A percentile compares a stretch with the other conserved stretches of the same genome.
These are phyloP conservation scores for Cryptosporidium parvum DNA, from an alignment of 169 alveolate genomes.

Conservation along the genomic window DNA sequence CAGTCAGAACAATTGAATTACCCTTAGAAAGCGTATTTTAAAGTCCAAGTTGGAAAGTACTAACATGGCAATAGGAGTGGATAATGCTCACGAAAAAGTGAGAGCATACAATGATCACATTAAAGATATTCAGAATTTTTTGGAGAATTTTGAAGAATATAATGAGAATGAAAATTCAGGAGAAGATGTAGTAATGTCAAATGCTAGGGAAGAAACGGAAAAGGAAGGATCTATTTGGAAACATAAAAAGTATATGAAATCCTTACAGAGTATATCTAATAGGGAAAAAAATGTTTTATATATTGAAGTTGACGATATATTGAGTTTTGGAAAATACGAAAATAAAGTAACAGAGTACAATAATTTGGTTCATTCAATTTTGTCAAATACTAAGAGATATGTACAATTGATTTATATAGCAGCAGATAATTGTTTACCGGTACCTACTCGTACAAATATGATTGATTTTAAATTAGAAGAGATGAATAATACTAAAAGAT, in stretches of 20 bases:
- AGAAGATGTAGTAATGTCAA: background rate
- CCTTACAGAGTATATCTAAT: conserved; percentile 67
- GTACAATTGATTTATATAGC: conserved; percentile 75
- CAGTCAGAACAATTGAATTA: background rate
- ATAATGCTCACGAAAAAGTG: conserved; percentile 73
- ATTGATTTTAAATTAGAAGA: conserved; percentile 44
- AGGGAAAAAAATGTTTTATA: background rate
- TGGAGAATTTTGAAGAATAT: conserved; percentile 58
- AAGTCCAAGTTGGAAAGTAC: background rate
- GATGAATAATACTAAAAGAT: conserved; percentile 50
- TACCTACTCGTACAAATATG: conserved; percentile 1
- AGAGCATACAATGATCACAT: conserved; percentile 62
- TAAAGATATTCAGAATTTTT: conserved; percentile 17
- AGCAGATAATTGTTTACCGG: conserved; percentile 54
- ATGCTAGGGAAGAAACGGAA: background rate
- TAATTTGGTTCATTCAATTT: conserved; percentile 46
- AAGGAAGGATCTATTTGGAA: conserved; percentile 26
- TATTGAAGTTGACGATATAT: conserved; percentile 58
- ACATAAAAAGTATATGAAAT: conserved; percentile 54
- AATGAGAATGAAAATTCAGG: background rate
- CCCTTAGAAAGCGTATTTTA: background rate
- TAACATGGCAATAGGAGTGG: conserved; percentile 42
- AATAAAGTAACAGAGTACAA: conserved; percentile 46
- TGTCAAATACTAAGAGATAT: conserved; percentile 73
- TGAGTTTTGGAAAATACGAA: conserved; percentile 49